phyloP scores from a whole-genome alignment of 768 basidiomycete species.

The Holtermannia corniformis region DNA sequence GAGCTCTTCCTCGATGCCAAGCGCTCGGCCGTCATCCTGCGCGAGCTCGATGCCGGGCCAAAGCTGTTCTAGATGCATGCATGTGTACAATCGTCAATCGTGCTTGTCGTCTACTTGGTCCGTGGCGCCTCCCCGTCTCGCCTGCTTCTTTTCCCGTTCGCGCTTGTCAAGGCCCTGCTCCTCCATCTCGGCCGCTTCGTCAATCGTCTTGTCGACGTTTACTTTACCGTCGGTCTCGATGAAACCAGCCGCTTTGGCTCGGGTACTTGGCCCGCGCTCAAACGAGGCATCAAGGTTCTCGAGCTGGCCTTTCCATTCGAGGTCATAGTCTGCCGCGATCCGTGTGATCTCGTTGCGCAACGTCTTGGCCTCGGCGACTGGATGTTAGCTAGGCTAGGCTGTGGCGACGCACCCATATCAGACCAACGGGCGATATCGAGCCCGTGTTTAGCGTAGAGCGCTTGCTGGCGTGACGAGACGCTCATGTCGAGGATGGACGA shows the following conservation, averaged over 20 bases:
- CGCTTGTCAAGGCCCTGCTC: conserved; percentile 22
- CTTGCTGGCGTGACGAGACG: conserved; percentile 51
- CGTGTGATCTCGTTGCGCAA: conserved; percentile 51
- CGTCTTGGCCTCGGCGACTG: conserved; percentile 48
- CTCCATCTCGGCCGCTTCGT: conserved; percentile 37
- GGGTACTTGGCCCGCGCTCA: conserved; percentile 5
- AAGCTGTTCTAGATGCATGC: not conserved
- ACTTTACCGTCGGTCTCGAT: conserved; percentile 9
- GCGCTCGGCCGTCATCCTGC: conserved; percentile 30
- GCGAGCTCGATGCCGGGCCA: conserved; percentile 9
- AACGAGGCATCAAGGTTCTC: conserved; percentile 33
- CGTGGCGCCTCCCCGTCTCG: not conserved
- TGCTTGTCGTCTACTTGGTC: not conserved
- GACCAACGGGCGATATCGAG: conserved; percentile 56
- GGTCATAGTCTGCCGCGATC: conserved; percentile 57
- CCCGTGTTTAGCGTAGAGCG: conserved; percentile 52
- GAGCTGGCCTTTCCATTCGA: conserved; percentile 43
- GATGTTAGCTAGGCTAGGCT: not conserved
- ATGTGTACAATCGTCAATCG: not conserved
- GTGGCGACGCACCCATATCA: conserved; percentile 43
- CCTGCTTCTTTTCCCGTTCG: conserved; percentile 12
- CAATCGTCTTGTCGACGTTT: conserved; percentile 37
- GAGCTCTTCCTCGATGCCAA: conserved; percentile 94
- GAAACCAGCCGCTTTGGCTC: not conserved
- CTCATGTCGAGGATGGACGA: conserved; percentile 54